Conservation (phyloP, 2,329 filamentous ascomycete species). For the Pseudogymnoascus sp. region DNA sequence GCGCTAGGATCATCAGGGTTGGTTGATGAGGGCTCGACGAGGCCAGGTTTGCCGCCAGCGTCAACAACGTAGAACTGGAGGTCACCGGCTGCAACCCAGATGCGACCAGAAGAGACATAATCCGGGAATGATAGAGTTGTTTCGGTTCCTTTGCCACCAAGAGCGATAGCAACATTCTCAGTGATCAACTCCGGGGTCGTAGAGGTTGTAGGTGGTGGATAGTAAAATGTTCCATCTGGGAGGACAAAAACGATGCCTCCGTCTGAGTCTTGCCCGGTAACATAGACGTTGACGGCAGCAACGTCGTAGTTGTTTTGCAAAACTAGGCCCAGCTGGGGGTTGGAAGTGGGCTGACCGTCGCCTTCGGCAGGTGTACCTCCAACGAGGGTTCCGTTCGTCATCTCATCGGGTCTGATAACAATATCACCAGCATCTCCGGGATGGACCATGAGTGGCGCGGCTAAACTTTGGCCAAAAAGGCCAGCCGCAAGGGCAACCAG, state of each 20-base stretch:
- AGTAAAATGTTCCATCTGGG: slow-evolving; percentile 57
- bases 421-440: slow-evolving; percentile 1
- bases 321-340: neutral
- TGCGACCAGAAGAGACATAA: slow-evolving; percentile 60
- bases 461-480: neutral
- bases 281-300: neutral
- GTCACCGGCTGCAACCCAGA: slow-evolving; percentile 60
- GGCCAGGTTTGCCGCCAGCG: slow-evolving; percentile 45
- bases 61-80: slow-evolving; percentile 64
- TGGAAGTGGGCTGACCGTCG: neutral
- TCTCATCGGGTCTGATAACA: neutral
- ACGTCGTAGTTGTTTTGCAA: slow-evolving; percentile 2
- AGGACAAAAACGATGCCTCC: slow-evolving; percentile 51
- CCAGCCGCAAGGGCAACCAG: neutral
- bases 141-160: slow-evolving; percentile 54
- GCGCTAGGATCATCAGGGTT: slow-evolving; percentile 59
- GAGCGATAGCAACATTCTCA: slow-evolving; percentile 52
- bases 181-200: slow-evolving; percentile 42
- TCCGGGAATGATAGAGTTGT: slow-evolving; percentile 55
- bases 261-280: neutral
- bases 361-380: neutral
- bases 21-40: slow-evolving; percentile 67
- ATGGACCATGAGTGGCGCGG: neutral
- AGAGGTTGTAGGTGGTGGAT: slow-evolving; percentile 55
- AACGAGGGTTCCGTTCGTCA: neutral